phyloP scores from a whole-genome alignment of 2,329 filamentous ascomycete species.

The Verticillium dahliae region DNA sequence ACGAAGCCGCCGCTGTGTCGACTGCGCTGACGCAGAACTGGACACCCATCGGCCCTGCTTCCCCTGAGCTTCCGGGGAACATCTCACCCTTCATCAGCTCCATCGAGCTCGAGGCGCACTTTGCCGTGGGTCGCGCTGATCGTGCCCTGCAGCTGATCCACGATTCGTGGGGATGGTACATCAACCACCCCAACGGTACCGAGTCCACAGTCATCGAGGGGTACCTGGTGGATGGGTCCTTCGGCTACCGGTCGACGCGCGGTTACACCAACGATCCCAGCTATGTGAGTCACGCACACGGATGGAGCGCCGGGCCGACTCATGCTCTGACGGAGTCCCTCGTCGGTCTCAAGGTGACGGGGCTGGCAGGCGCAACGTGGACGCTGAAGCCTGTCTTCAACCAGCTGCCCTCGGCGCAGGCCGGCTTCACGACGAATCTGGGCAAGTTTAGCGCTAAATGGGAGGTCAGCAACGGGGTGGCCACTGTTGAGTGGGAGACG shows the following conservation, averaged over 20 bases:
- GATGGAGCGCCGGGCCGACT: conserved; percentile 42
- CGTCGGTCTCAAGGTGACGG: conserved; percentile 26
- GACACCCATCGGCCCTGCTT: conserved; percentile 46
- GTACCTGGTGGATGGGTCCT: conserved; percentile 48
- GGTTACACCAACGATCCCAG: conserved; percentile 43
- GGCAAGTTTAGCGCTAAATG: conserved; percentile 7
- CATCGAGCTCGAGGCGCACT: conserved; percentile 53
- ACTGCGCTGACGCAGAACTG: conserved; percentile 41
- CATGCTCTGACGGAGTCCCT: conserved; percentile 35
- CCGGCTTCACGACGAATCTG: conserved; percentile 9
- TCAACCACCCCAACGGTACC: conserved; percentile 50
- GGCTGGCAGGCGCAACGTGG: conserved; percentile 7
- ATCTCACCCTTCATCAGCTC: conserved; percentile 52
- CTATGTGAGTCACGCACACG: conserved; percentile 42
- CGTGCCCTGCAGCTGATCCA: conserved; percentile 51
- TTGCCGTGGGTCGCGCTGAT: conserved; percentile 35
- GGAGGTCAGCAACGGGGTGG: conserved; percentile 1
- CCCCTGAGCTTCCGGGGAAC: conserved; percentile 50
- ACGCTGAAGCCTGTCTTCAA: conserved; percentile 7
- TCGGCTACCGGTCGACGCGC: conserved; percentile 45
- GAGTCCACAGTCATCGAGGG: conserved; percentile 53
- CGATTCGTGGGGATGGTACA: conserved; percentile 53
- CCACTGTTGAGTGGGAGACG: conserved; percentile 9
- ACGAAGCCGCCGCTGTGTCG: conserved; percentile 31
- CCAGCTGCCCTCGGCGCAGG: conserved; percentile 7